Base-by-base conservation (phyloP, 495 filamentous ascomycete genomes). In the Ramalina peruviana region DNA sequence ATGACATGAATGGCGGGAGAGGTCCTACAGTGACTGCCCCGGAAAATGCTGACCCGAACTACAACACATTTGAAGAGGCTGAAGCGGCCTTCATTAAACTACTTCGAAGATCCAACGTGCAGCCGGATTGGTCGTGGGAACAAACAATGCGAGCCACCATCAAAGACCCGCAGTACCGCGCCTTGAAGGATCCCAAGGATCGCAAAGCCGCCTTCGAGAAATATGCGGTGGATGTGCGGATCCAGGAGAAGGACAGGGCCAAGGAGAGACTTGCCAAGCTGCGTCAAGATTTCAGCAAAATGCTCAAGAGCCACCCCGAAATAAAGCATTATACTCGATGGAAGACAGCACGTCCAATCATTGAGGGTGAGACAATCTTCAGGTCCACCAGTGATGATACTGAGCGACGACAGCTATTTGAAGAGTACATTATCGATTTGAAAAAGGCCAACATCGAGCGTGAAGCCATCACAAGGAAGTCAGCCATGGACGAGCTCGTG, bases 291-390 rank as follows among this genome's bases (percentile, higher is more conserved):
- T 99, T 97, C 69, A 82, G 80, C 58, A 89, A 81, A 48, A 99
- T 99, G 92, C 73, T 97, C 56, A 86, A 82, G 64, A 89, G 88
- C 53, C 93, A 97, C 65, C 87, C 89, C 58, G 92, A 97, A 69
- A 97, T 99, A 63, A 93, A 90, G 67, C 81, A 94, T 57, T 97
- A 94, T 67, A 96, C 89, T 51, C 84, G 89, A 49, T 98, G 93
- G 93, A 96, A 86, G 74, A 96, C 85, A 27, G 89, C 89, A 50
- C 82, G 86, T 39, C 88, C 88, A 16, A 94, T 94, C 45, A 92
- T 98, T 59, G 86, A 96, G 65, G 85, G 83, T 44, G 92, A 98
- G 71, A 88, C 86, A 21, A 93, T 90, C 50, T 98, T 96, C 70
- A 81, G 87, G 52, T 87, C 88, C 30, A 87, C 89, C 36, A 83